Conservation (phyloP, 345 rosid species). For the Moringa oleifera region DNA sequence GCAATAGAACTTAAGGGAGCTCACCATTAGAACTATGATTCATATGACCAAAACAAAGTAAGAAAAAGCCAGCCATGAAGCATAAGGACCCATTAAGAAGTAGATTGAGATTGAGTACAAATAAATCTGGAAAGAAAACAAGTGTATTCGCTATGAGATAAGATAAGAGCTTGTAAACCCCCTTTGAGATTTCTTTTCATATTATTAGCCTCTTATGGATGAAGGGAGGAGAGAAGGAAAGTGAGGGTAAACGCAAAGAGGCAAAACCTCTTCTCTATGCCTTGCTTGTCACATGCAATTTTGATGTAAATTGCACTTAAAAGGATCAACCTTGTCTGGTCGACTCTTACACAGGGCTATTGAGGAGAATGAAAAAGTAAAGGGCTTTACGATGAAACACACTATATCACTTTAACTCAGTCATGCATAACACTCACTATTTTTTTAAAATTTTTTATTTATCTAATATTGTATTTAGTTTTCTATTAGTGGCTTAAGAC, state of each 20-base stretch:
- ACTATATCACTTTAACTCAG: no score
- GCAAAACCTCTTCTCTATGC: conserved; percentile 77
- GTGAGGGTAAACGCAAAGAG: conserved; percentile 93
- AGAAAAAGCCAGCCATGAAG: conserved; percentile 67
- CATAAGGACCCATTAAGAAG: conserved; percentile 80
- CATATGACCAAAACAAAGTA: conserved; percentile 77
- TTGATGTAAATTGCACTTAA: conserved; percentile 81
- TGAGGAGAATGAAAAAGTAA: no score
- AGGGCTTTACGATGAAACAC: no score
- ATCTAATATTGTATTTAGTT: no score
- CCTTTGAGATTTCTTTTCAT: conserved; percentile 70
- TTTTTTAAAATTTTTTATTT: no score
- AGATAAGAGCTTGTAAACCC: conserved; percentile 77
- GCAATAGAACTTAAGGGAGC: conserved; percentile 84
- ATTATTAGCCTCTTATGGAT: conserved; percentile 82
- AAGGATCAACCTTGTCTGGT: no score
- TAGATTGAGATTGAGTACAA: conserved; percentile 72
- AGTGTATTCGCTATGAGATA: conserved; percentile 78
- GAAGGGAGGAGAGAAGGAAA: conserved; percentile 86
- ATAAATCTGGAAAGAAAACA: conserved; percentile 78
- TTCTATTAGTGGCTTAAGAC: no score
- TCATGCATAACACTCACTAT: no score
- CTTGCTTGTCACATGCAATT: conserved; percentile 61
- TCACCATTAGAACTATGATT: conserved; percentile 76
- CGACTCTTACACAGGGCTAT: no score